A percentile compares a stretch with the other conserved stretches of the same genome.
Evolutionary conservation across 108 stramenopile species (phyloP).

Genomic region (Nitzschia sp.): DNA sequence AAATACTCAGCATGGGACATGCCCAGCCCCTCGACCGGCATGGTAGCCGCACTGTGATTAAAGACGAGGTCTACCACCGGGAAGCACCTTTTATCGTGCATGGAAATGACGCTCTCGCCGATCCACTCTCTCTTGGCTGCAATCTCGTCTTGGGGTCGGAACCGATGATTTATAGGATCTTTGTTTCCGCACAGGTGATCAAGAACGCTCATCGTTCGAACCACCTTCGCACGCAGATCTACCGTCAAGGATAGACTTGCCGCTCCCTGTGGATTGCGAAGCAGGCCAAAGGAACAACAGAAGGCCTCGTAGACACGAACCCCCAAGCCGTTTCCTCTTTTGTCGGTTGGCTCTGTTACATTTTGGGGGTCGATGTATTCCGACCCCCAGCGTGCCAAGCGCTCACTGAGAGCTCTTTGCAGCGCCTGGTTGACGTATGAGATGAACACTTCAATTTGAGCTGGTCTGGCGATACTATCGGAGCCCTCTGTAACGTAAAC

Average conservation of each 20-base stretch:
- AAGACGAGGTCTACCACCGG: conserved; percentile 48
- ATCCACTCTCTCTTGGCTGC: conserved; percentile 37
- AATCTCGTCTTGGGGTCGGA: conserved; percentile 12
- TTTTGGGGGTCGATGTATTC: conserved; percentile 55
- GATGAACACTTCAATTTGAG: conserved; percentile 37
- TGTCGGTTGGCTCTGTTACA: conserved; percentile 45
- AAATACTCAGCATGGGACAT: conserved; percentile 66
- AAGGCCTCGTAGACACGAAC: conserved; percentile 56
- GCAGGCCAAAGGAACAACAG: conserved; percentile 46
- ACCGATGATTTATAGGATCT: conserved; percentile 25
- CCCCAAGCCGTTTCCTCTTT: conserved; percentile 38
- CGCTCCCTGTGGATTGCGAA: conserved; percentile 17
- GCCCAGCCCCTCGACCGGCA: conserved; percentile 44
- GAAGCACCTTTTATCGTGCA: conserved; percentile 58
- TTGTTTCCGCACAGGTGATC: conserved; percentile 29
- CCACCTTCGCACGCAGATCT: conserved; percentile 61
- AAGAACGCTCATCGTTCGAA: conserved; percentile 46
- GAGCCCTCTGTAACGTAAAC: conserved; percentile 21
- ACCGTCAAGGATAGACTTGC: conserved; percentile 50
- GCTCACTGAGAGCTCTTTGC: conserved; percentile 51
- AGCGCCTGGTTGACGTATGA: conserved; percentile 55
- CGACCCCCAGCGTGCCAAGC: conserved; percentile 54
- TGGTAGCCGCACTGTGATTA: conserved; percentile 40
- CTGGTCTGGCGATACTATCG: conserved; percentile 13
- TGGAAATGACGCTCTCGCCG: conserved; percentile 59